Conservation (phyloP, 2,329 filamentous ascomycete genomes). For the Cladosporium velox region DNA sequence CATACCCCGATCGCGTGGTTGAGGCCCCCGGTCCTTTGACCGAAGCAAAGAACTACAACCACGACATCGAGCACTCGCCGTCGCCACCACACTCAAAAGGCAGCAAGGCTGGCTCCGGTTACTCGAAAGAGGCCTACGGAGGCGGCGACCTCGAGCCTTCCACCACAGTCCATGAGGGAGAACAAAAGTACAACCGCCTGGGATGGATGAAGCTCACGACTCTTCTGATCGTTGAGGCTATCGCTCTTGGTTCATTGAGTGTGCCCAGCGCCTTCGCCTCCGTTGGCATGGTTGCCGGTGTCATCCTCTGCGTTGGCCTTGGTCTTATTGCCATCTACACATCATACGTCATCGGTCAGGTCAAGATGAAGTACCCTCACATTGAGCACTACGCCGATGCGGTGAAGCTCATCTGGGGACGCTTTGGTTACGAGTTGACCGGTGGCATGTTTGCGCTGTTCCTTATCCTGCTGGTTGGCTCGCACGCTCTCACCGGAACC, state of each 20-base stretch:
- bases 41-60: conserved; percentile 13
- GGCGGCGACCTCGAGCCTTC: conserved; percentile 28
- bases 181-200: conserved; percentile 43
- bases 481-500: conserved; percentile 49
- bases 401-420: conserved; percentile 46
- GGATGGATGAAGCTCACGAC: conserved; percentile 50
- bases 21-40: conserved; percentile 20
- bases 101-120: conserved; percentile 7
- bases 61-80: conserved; percentile 16
- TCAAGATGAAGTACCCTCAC: conserved; percentile 54
- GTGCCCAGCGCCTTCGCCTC: conserved; percentile 57
- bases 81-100: conserved; percentile 16
- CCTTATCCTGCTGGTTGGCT: conserved; percentile 47
- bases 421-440: conserved; percentile 46
- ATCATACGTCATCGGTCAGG: conserved; percentile 63
- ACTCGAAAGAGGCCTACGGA: conserved; percentile 27
- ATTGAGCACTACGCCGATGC: conserved; percentile 49
- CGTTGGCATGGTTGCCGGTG: conserved; percentile 57
- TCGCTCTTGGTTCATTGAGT: conserved; percentile 61
- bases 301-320: conserved; percentile 58
- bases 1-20: conserved; percentile 18
- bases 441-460: conserved; percentile 48
- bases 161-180: conserved; percentile 35
- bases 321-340: conserved; percentile 63
- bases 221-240: conserved; percentile 60